Percentiles rank a stretch among this genome's conserved stretches.
Conservation (phyloP, 805 yeast species). For the Sungouiozyma intestinalis region DNA sequence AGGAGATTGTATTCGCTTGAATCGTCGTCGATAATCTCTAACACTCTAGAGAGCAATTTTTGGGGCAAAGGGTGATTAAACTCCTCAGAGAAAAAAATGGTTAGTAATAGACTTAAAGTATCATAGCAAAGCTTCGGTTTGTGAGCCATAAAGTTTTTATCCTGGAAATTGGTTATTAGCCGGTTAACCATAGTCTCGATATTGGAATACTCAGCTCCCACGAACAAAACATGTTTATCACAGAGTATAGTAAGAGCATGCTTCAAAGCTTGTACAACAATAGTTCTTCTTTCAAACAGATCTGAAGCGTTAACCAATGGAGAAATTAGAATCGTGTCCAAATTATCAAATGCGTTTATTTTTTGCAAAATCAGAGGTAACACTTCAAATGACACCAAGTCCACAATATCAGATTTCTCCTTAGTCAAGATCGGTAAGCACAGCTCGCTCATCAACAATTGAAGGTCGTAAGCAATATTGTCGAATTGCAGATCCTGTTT, state of each 20-base stretch:
- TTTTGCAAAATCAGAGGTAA: slow-evolving; percentile 2
- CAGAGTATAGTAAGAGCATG: slow-evolving; percentile 7
- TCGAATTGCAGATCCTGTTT: slow-evolving; percentile 77
- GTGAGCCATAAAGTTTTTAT: neutral
- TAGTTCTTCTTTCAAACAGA: neutral
- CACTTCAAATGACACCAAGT: slow-evolving; percentile 31
- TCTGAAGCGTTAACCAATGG: slow-evolving; percentile 1
- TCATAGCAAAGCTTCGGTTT: neutral
- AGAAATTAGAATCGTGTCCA: slow-evolving; percentile 1
- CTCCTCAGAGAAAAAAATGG: neutral
- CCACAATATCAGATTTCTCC: slow-evolving; percentile 40
- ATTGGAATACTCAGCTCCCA: slow-evolving; percentile 4
- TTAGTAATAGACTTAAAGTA: slow-evolving; percentile 5
- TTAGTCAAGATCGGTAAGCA: slow-evolving; percentile 26
- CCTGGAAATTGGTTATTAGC: slow-evolving; percentile 1
- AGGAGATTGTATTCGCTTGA: neutral
- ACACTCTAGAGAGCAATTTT: neutral
- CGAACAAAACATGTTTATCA: slow-evolving; percentile 8
- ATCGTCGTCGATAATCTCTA: neutral
- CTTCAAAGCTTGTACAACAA: slow-evolving; percentile 11
- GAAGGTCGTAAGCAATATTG: slow-evolving; percentile 48
- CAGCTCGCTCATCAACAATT: slow-evolving; percentile 46
- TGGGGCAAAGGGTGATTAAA: neutral
- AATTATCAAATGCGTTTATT: neutral
- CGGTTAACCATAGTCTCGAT: neutral